Base-by-base conservation (phyloP, 345 rosid genomes). In the Physaria fendleri region DNA sequence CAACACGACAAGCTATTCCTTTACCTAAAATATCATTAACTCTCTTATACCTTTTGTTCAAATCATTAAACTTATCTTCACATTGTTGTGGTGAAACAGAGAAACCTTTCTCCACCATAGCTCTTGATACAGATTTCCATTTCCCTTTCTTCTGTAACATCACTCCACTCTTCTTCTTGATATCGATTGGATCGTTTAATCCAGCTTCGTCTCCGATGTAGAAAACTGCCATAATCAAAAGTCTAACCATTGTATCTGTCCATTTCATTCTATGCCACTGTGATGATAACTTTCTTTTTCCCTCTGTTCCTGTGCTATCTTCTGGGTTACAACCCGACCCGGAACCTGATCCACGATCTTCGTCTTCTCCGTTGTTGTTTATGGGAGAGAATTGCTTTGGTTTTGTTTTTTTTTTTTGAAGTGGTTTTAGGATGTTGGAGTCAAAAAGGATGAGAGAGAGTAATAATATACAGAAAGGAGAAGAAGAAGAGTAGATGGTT, bases 201-300 rank as follows among this genome's bases (percentile, higher is more conserved):
- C 90, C 94, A 48, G 60, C 83, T 57, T 90, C 97, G 66, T 87
- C 99, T 4, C 99, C 99, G 41, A 93, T 89, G 63, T 89, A 93
- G 66, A 75, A 85, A 0, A 93, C 99, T 0, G 96, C 97, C 92
- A 83, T 81, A 40, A 93, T 81, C 22, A 93, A 71, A 12, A 93
- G 74, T 70, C 73, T 79, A 21, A 93, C 99, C 99, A 93, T 93
- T 38, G 59, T 60, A 46, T 90, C 97, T 17, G 96, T 93, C 97
- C 99, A 93, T 68, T 93, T 93, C 97, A 93, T 93, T 50, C 99
- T 80, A 47, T 93, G 97, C 99, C 99, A 93, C 1, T 78, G 96
- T 22, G 96, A 87, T 22, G 96, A 87, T 1, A 71, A 5, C 54
- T 79, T 85, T 21, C 78, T 81, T 67, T 77, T 82, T 7, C 76